Base-by-base conservation (phyloP, 2,329 filamentous ascomycete genomes). In the Diaporthe sp. region DNA sequence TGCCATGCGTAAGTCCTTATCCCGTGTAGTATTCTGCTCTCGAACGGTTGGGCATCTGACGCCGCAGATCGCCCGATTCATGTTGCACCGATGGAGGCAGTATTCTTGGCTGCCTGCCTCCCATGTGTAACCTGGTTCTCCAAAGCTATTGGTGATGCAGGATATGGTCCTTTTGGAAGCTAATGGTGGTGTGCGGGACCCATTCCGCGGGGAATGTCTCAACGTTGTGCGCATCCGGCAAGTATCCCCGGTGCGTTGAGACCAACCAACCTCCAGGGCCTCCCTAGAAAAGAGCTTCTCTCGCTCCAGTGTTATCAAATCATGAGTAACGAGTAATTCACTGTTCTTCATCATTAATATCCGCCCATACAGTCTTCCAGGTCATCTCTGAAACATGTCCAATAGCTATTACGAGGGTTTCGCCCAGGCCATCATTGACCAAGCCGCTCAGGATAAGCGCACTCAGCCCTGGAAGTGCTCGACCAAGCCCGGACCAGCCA, bases 401-500 rank as follows among this genome's bases (percentile, higher is more conserved):
- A n/a, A 22, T 15, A 55, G n/a, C 34, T 57, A 57, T 31, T 44
- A 57, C 49, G 67, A 57, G 67, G 7, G 7, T 2, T 42, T 71
- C 15, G 67, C 67, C 15, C 39, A 44, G 4, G 37, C 67, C 37
- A 44, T 57, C 25, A 39, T 57, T 28, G 67, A 44, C 51, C 67
- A 71, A 34, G 51, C 49, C 4, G 49, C 67, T 31, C 49, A 31
- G 13, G 67, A 71, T 10, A 71, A 31, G 9, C 67, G 67, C n/a
- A 12, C 49, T 57, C 67, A 71, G 37, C 67, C 67, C 3, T 71
- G 67, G 67, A 71, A 57, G 34, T 13, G 3, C n/a, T 39, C 51
- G 7, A 37, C 31, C 34, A 57, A 71, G 5, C 10, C 51, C 1
- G 13, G 8, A 8, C n/a, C 51, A 42, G 15, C 39, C 9, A 9